Evolutionary conservation across 1,139 yeast genomes (phyloP).

Genomic region (Candida sp.): DNA sequence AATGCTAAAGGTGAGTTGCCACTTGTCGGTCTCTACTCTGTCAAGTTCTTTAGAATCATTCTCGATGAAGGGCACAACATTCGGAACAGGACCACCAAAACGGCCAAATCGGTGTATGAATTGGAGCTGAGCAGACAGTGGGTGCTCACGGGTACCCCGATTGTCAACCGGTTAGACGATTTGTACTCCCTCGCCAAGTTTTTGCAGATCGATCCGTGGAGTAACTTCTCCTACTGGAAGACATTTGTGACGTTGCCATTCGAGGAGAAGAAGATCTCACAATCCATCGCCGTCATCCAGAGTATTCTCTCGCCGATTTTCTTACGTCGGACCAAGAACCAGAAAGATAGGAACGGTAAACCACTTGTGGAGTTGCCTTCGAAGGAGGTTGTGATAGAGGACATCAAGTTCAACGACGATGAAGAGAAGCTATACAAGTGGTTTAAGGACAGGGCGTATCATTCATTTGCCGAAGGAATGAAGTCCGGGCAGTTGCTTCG

Average conservation of each 20-base stretch:
- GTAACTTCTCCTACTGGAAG: constrained; percentile 86
- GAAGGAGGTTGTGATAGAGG: constrained; percentile 73
- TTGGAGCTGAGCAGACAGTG: constrained; percentile 72
- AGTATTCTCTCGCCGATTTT: constrained; percentile 85
- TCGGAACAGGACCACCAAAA: constrained; percentile 78
- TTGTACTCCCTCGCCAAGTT: constrained; percentile 79
- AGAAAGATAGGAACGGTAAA: constrained; percentile 77
- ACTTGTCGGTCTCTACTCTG: constrained; percentile 64
- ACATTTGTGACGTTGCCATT: constrained; percentile 87
- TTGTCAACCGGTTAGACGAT: constrained; percentile 88
- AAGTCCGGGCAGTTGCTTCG: constrained; percentile 73
- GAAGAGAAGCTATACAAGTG: constrained; percentile 73
- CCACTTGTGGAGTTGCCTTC: constrained; percentile 80
- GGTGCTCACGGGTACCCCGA: constrained; percentile 95
- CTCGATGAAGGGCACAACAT: constrained; percentile 95
- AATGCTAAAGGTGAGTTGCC: constrained; percentile 35
- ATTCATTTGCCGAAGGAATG: constrained; percentile 66
- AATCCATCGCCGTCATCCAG: constrained; percentile 83
- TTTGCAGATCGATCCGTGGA: constrained; percentile 87
- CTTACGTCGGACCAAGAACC: constrained; percentile 85
- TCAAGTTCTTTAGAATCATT: constrained; percentile 78
- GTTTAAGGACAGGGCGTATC: constrained; percentile 71
- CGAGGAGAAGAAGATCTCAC: constrained; percentile 68
- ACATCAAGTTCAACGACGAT: constrained; percentile 64
- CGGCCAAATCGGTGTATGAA: constrained; percentile 80